Conservation (phyloP, 2,329 filamentous ascomycete species). For the Penicillium brasilianum region DNA sequence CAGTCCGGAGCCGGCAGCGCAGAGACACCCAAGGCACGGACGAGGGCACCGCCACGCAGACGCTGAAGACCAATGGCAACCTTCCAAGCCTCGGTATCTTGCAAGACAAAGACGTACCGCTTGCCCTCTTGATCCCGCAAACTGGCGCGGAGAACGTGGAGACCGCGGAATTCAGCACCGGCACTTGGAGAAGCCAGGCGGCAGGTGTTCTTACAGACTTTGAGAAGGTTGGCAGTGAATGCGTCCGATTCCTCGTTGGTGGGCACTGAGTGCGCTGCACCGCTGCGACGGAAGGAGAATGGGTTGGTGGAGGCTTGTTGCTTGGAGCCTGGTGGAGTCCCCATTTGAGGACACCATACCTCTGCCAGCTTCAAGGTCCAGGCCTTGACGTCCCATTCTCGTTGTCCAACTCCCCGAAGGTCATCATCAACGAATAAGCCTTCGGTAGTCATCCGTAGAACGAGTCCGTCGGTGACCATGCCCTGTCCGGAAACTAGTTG, state of each 20-base stretch:
- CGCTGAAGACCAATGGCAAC: conserved; percentile 63
- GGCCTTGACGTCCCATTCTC: conserved; percentile 98
- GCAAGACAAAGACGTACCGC: conserved; percentile 65
- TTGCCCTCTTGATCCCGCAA: conserved; percentile 65
- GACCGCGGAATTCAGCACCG: conserved; percentile 52
- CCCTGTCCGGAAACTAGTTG: conserved; percentile 85
- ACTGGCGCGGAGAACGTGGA: conserved; percentile 63
- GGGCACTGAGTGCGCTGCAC: conserved; percentile 57
- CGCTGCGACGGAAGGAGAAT: conserved; percentile 47
- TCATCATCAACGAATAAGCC: conserved; percentile 98
- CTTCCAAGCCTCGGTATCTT: conserved; percentile 66
- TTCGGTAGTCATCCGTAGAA: conserved; percentile 89
- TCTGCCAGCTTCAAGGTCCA: conserved; percentile 96
- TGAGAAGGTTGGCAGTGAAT: conserved; percentile 67
- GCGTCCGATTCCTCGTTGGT: conserved; percentile 69
- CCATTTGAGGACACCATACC: conserved; percentile 75
- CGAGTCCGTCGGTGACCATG: conserved; percentile 86
- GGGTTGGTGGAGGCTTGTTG: conserved; percentile 31
- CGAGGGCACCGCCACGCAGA: conserved; percentile 61
- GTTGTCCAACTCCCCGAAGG: conserved; percentile 84
- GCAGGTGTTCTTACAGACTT: conserved; percentile 69
- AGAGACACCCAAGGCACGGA: conserved; percentile 59
- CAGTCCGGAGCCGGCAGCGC: conserved; percentile 55
- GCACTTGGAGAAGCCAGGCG: conserved; percentile 51
- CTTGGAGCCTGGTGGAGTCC: conserved; percentile 44